Conservation (phyloP, 495 filamentous ascomycete species). For the Talaromyces nanjingensis region DNA sequence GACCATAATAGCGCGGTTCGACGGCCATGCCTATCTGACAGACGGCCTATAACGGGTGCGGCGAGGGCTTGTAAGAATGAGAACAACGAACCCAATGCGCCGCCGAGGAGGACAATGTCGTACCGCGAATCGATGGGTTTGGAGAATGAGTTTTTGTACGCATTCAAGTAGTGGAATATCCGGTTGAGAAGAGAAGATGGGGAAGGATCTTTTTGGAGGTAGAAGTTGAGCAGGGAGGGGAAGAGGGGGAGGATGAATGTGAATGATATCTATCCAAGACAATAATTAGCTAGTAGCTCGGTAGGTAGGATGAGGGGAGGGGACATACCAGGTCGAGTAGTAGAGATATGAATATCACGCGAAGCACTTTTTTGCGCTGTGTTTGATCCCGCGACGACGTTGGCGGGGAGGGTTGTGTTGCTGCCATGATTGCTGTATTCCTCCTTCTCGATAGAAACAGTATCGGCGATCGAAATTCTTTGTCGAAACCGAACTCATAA, state of each 20-base stretch:
- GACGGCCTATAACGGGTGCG: constrained; percentile 79
- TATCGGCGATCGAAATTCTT: too few relatives aligned
- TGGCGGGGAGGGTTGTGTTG: constrained; percentile 19
- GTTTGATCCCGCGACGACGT: constrained; percentile 13
- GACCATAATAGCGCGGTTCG: constrained; percentile 81
- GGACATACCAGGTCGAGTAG: constrained; percentile 58
- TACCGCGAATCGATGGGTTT: constrained; percentile 92
- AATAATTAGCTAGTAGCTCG: constrained; percentile 7
- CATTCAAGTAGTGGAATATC: constrained; percentile 77
- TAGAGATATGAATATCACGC: constrained; percentile 67
- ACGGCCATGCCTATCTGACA: constrained; percentile 86
- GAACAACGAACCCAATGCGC: constrained; percentile 88
- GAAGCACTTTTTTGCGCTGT: constrained; percentile 72
- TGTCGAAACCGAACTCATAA: neutral
- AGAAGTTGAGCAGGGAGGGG: constrained; percentile 90
- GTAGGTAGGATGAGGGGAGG: too few relatives aligned
- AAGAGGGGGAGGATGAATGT: constrained; percentile 99
- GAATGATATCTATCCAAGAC: constrained; percentile 59
- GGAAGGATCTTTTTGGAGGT: constrained; percentile 60
- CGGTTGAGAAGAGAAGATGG: constrained; percentile 60
- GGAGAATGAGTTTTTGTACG: constrained; percentile 91
- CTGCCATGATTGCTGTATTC: constrained; percentile 20
- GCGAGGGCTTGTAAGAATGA: constrained; percentile 89
- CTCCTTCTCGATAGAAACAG: neutral
- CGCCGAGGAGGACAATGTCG: constrained; percentile 93